A percentile compares a stretch with the other conserved stretches of the same genome.
Evolutionary conservation across 2,329 filamentous ascomycete species (phyloP).

Genomic region (Cercospora sp.): DNA sequence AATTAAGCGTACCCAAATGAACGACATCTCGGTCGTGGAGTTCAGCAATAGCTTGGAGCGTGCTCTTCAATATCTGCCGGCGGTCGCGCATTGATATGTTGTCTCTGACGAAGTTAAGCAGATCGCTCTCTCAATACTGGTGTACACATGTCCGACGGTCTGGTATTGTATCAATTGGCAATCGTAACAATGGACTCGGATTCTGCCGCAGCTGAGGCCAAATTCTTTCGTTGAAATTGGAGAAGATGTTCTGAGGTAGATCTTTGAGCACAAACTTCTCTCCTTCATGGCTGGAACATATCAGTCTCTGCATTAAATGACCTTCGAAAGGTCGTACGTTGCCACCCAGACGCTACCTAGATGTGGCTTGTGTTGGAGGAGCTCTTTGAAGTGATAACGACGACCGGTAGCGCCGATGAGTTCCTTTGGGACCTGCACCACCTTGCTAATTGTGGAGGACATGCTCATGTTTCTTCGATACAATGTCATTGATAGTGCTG

Average conservation of each 20-base stretch:
- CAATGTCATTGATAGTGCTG: neutral
- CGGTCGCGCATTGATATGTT: neutral
- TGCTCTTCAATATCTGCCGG: neutral
- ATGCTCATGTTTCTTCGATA: neutral
- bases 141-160: neutral
- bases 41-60: neutral
- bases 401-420: neutral
- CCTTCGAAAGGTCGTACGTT: neutral
- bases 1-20: neutral
- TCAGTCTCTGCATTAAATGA: neutral
- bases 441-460: neutral
- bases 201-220: neutral
- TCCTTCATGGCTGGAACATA: neutral
- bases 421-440: neutral
- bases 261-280: neutral
- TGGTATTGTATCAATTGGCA: neutral
- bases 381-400: neutral
- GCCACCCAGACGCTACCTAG: neutral
- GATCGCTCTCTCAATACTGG: neutral
- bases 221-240: neutral
- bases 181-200: neutral
- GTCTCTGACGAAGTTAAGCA: neutral
- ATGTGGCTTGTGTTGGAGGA: neutral
- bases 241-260: neutral
- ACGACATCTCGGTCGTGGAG: neutral